Conservation (phyloP, 1,284 basidiomycete species). For the Marasmius fiardii region DNA sequence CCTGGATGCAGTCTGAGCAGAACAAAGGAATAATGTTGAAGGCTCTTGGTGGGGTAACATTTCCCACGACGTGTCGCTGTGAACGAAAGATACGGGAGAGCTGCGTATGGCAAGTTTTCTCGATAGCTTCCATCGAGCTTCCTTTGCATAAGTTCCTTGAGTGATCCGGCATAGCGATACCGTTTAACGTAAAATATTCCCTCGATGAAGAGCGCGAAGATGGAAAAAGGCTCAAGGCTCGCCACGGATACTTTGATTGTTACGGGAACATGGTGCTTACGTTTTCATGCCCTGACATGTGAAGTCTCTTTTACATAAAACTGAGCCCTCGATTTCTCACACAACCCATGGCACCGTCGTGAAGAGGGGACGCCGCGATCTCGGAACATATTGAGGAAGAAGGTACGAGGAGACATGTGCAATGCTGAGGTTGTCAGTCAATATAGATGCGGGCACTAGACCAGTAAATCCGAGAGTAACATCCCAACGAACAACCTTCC, state of each 20-base stretch:
- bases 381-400: background rate
- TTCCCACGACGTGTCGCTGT: too few relatives aligned
- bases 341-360: background rate
- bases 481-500: too few relatives aligned
- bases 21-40: too few relatives aligned
- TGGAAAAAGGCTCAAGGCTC: background rate
- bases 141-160: too few relatives aligned
- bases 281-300: background rate
- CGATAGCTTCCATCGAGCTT: too few relatives aligned
- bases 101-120: too few relatives aligned
- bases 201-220: background rate
- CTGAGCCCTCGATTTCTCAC: background rate
- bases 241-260: background rate
- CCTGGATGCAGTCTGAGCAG: too few relatives aligned
- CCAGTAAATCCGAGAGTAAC: too few relatives aligned
- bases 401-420: background rate
- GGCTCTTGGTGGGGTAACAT: too few relatives aligned
- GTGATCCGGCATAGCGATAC: too few relatives aligned
- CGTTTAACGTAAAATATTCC: too few relatives aligned
- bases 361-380: background rate
- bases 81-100: too few relatives aligned
- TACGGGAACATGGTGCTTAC: background rate
- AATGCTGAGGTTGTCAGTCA: background rate
- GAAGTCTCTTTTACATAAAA: background rate
- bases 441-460: background rate